Percentiles rank a stretch among this genome's conserved stretches.
phyloP scores from a whole-genome alignment of 139 green algal species.

The Volvox reticuliferus region DNA sequence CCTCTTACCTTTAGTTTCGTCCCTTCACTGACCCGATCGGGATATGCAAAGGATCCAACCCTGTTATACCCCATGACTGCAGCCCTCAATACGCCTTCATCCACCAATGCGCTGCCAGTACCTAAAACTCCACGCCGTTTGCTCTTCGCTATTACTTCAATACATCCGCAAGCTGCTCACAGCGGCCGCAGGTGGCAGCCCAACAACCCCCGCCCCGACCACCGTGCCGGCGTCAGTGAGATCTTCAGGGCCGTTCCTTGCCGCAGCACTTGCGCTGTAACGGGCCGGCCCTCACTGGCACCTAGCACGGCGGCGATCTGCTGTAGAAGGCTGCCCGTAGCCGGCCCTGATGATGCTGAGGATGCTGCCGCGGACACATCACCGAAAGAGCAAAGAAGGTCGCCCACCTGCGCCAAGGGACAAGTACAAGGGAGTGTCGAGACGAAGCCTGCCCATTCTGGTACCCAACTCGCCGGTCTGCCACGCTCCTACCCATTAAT shows the following conservation, averaged over 20 bases:
- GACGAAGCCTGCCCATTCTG: not conserved
- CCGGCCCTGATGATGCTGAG: not conserved
- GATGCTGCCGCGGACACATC: not conserved
- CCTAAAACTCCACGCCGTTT: no score
- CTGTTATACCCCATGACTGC: no score
- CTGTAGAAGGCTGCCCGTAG: conserved; percentile 32
- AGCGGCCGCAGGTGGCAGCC: conserved; percentile 71
- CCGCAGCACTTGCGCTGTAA: conserved; percentile 76
- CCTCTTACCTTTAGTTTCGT: no score
- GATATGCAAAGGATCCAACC: no score
- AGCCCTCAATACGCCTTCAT: no score
- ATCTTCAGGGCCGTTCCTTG: conserved; percentile 60
- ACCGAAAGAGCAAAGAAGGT: conserved; percentile 75
- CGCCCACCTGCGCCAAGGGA: conserved; percentile 51
- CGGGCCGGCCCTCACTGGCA: conserved; percentile 56
- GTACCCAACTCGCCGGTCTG: no score
- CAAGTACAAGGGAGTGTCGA: no score
- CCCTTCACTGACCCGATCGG: no score
- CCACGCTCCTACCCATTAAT: no score
- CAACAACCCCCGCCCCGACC: conserved; percentile 81
- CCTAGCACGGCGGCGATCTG: conserved; percentile 52
- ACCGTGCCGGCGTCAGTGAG: conserved; percentile 71
- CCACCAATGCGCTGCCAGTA: no score
- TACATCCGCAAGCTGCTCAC: not conserved
- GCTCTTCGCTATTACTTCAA: no score